Base-by-base conservation (phyloP, 371 early-diverging fungal species). In the Rhizopus delemar region DNA sequence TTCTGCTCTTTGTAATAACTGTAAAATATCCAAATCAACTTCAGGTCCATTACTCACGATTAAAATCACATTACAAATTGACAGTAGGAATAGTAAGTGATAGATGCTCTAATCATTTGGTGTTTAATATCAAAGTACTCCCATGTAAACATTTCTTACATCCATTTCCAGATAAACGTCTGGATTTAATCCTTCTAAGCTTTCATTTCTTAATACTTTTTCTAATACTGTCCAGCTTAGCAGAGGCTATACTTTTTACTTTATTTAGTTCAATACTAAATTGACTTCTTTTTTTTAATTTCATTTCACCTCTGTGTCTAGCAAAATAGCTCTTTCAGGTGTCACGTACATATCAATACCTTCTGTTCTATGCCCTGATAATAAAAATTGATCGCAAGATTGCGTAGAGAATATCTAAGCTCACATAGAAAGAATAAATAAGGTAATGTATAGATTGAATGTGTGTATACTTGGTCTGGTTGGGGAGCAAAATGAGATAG, bases 311-410 rank as follows among this genome's bases (percentile, higher is more conserved):
- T 86, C 89, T 6, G 87, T 82, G 56, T 91, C 92, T 5, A 91
- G 68, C 3, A 91, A 68, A 16, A 91, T 74, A 6, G 85, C 80
- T 7, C 88, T 69, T 60, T 91, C 92, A 5, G 85, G 77, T 3
- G 90, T 88, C 5, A 90, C 68, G 59, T 86, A 84, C 73, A 91
- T 76, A 61, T 90, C 89, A 22, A 91, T 82, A 0, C 92, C 92
- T 1, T 62, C 62, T 5, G 88, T 88, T 49, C 83, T 79, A 38
- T 81, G 87, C 31, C 80, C 78, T 51, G 68, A 68, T 28, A 69
- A 66, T 32, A 77, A 46, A n/a, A 73, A 68, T 56, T 68, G 56
- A 36, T 74, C 71, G 11, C 62, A 68, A 2, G 70, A 56, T 68
- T 84, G 78, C 36, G 68, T 73, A 8, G 77, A 46, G 56, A 79